Percentiles rank a stretch among this genome's conserved stretches.
Conservation (phyloP, 2,329 filamentous ascomycete species). For the Lachnellula hyalina region DNA sequence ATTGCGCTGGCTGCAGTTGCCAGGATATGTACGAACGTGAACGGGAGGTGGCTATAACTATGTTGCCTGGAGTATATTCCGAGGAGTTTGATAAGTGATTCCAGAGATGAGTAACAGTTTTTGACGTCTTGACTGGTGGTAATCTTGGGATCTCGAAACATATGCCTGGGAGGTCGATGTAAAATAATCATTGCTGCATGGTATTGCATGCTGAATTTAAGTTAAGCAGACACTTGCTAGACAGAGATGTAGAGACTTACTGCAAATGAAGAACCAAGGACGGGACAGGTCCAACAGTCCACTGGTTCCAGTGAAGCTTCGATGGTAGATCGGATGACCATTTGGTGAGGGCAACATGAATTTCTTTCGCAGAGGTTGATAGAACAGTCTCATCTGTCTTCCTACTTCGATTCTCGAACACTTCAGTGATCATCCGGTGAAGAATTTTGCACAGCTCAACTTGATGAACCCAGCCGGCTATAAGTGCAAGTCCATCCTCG, state of each 20-base stretch:
- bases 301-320: slow-evolving; percentile 47
- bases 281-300: slow-evolving; percentile 43
- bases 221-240: neutral
- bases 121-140: slow-evolving; percentile 41
- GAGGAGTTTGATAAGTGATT: slow-evolving; percentile 41
- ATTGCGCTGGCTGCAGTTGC: slow-evolving; percentile 43
- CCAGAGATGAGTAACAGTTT: slow-evolving; percentile 45
- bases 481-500: slow-evolving; percentile 41
- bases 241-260: slow-evolving; percentile 14
- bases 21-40: slow-evolving; percentile 46
- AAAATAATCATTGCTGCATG: slow-evolving; percentile 49
- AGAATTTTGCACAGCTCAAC: slow-evolving; percentile 45
- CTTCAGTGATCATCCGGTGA: slow-evolving; percentile 44
- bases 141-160: slow-evolving; percentile 37
- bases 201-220: slow-evolving; percentile 37
- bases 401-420: slow-evolving; percentile 43
- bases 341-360: slow-evolving; percentile 42
- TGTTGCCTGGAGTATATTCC: slow-evolving; percentile 41
- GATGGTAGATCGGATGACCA: slow-evolving; percentile 43
- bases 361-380: slow-evolving; percentile 39
- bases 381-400: slow-evolving; percentile 38
- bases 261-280: slow-evolving; percentile 44
- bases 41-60: slow-evolving; percentile 38
- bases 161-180: slow-evolving; percentile 42
- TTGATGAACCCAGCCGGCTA: slow-evolving; percentile 42